phyloP scores from a whole-genome alignment of 352 stramenopile species.

The Phytophthora sp. region DNA sequence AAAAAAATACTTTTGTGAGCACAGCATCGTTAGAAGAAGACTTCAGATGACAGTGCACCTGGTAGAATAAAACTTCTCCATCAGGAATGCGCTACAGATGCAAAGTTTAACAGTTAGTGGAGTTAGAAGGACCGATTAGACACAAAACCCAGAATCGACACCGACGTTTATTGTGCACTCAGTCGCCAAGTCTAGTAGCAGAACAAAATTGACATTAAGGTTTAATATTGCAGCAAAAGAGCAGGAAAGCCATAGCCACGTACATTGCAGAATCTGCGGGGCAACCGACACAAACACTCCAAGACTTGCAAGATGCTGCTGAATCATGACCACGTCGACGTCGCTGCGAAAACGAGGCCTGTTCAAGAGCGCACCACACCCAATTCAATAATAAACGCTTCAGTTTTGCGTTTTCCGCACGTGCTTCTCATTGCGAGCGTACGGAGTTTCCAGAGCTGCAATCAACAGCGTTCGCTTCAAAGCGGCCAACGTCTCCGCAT shows the following conservation, averaged over 20 bases:
- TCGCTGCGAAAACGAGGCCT: conserved; percentile 65
- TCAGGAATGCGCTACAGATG: conserved; percentile 51
- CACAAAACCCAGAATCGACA: not conserved
- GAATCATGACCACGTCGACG: conserved; percentile 59
- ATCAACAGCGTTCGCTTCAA: conserved; percentile 54
- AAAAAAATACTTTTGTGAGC: not conserved
- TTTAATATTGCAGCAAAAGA: too few relatives aligned
- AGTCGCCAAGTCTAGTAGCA: conserved; percentile 54
- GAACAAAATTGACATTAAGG: too few relatives aligned
- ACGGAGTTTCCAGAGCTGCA: conserved; percentile 58
- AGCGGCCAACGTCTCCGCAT: conserved; percentile 16
- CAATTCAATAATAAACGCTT: not conserved
- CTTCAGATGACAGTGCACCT: conserved; percentile 27
- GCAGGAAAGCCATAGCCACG: not conserved
- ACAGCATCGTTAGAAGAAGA: not conserved
- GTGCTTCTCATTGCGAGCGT: conserved; percentile 5
- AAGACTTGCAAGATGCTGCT: conserved; percentile 51
- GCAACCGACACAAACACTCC: conserved; percentile 50
- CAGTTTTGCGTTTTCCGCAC: too few relatives aligned
- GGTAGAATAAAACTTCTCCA: conserved; percentile 73
- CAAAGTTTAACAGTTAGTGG: not conserved
- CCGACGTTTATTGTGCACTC: conserved; percentile 58
- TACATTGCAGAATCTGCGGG: conserved; percentile 62
- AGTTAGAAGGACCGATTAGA: not conserved
- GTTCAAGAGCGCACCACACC: not conserved